A percentile compares a stretch with the other conserved stretches of the same genome.
phyloP scores from a whole-genome alignment of 305 asterid genomes.

The Fraxinus albicans region DNA sequence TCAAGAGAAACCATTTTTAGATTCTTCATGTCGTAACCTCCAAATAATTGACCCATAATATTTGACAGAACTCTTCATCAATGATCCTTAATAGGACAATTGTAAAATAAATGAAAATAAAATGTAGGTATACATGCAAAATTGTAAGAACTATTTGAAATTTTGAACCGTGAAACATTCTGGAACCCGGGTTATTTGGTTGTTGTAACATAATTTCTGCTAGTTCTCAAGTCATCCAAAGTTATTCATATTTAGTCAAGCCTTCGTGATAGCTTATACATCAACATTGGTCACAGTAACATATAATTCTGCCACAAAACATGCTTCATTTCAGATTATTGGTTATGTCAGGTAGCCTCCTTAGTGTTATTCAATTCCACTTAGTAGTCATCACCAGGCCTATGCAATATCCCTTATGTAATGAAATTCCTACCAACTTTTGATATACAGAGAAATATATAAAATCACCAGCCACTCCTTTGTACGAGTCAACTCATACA shows the following conservation, averaged over 20 bases:
- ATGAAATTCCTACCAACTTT: neutral
- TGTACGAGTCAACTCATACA: neutral
- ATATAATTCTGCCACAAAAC: neutral
- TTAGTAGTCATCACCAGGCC: neutral
- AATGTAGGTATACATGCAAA: neutral
- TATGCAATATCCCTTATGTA: neutral
- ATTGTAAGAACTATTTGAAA: neutral
- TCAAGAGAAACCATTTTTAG: neutral
- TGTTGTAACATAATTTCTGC: slow-evolving; percentile 9
- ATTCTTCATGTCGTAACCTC: slow-evolving; percentile 6
- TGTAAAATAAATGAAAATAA: neutral
- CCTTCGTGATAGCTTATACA: neutral
- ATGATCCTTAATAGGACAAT: neutral
- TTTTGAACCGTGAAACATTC: neutral
- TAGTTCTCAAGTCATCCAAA: slow-evolving; percentile 15
- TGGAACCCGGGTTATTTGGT: neutral
- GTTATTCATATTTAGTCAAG: slow-evolving; percentile 2
- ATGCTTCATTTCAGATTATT: slow-evolving; percentile 7
- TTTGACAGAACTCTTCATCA: neutral
- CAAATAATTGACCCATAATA: neutral
- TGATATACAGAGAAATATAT: neutral
- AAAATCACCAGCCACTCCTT: neutral
- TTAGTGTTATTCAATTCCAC: neutral
- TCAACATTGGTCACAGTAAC: neutral
- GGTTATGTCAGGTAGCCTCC: neutral